Percentiles rank a stretch among this genome's conserved stretches.
phyloP scores from a whole-genome alignment of 1,284 basidiomycete genomes.

The Austropuccinia psidii region DNA sequence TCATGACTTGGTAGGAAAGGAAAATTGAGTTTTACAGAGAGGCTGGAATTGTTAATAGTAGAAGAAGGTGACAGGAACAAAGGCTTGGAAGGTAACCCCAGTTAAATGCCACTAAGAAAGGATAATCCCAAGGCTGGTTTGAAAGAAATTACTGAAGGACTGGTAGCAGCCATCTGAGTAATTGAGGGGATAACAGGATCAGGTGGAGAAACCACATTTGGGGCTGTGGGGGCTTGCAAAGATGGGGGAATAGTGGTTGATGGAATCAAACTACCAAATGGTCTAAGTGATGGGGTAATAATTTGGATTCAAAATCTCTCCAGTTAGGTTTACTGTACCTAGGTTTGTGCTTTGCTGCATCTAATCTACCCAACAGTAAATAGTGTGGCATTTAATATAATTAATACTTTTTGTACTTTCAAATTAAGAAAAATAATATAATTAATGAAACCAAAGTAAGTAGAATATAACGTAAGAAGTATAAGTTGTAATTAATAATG shows the following conservation, averaged over 20 bases:
- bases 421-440: too few species aligned
- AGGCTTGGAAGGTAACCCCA: background rate
- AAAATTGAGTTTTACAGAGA: background rate
- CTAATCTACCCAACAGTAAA: too few species aligned
- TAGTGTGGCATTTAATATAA: too few species aligned
- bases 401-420: too few species aligned
- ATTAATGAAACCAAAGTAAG: too few species aligned
- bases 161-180: background rate
- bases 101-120: slow-evolving; percentile 13
- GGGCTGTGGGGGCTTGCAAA: background rate
- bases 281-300: slow-evolving; percentile 28
- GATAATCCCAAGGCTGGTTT: slow-evolving; percentile 10
- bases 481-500: background rate
- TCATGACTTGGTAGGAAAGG: background rate
- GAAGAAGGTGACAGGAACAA: background rate
- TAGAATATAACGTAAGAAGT: background rate
- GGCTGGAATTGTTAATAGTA: background rate
- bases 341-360: too few species aligned
- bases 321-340: too few species aligned
- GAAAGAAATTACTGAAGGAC: background rate
- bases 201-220: background rate
- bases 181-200: background rate
- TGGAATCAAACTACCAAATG: background rate
- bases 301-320: too few species aligned
- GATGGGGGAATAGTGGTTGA: background rate